Evolutionary conservation across 2,329 filamentous ascomycete genomes (phyloP), one percentile per base, ranked within the genome.

Genomic region (Balansia obtecta): DNA sequence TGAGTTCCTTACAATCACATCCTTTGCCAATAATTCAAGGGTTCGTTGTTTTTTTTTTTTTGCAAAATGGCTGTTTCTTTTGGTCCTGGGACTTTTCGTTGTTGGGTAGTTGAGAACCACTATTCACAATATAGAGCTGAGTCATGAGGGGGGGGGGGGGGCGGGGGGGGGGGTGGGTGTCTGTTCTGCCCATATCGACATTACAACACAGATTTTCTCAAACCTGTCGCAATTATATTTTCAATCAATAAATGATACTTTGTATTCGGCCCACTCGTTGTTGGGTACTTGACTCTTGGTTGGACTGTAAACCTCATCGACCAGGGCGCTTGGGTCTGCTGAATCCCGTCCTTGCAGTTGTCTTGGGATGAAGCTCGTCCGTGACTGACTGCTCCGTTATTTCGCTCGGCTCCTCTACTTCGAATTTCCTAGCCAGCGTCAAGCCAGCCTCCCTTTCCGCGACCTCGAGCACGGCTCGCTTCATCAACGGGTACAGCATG

Each of bases 401-500:
- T 68, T 90, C 87, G 51, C 70, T 71, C 4, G 84, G 82, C 55
- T 85, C 76, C 57, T 82, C 77, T 2, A 80, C 76, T 65, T 84
- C 80, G 53, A 85, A 81, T 63, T 77, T 84, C 76, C 87, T 89
- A 51, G 79, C 81, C 4, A 88, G 70, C 51, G 71, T 73, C 47
- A 91, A 61, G 0, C 81, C 82, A 1, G 79, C 83, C 56, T 87
- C 79, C 37, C 68, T 68, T 59, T 82, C 78, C 16, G 86, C 86
- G 34, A 83, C 65, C n/a, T 71, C 68, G 32, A 89, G 71, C 3
- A 87, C 84, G 22, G 79, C 77, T 11, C 78, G 72, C 67, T 82
- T 83, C 71, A 82, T 83, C 27, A 83, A 70, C 34, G 87, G 86
- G 64, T 93, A 93, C 61, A 93, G 68, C 88, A 94, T 94, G 55